These are phyloP conservation scores for Anacardium occidentale DNA, from an alignment of 345 rosid genomes.

Conservation along the genomic window DNA sequence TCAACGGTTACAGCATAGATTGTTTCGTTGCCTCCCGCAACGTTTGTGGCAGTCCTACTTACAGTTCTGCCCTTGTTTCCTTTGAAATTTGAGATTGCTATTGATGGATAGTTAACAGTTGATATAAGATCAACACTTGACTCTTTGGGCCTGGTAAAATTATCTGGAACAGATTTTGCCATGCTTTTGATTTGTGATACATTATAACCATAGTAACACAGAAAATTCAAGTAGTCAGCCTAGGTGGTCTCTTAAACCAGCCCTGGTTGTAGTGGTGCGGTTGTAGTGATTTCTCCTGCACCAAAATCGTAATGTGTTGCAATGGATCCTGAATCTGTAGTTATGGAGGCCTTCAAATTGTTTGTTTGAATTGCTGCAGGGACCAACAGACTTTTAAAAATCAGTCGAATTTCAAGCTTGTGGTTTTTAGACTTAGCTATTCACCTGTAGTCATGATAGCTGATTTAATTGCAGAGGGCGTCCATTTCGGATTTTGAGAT, in stretches of 20 bases:
- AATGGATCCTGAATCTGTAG: conserved; percentile 50
- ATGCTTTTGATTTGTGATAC: conserved; percentile 40
- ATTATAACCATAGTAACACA: conserved; percentile 60
- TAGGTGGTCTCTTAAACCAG: conserved; percentile 61
- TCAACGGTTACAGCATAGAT: conserved; percentile 36
- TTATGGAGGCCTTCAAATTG: conserved; percentile 50
- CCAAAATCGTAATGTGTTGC: conserved; percentile 69
- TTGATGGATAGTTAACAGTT: conserved; percentile 74
- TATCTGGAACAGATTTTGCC: conserved; percentile 36
- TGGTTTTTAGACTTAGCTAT: conserved; percentile 1
- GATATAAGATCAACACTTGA: conserved; percentile 46
- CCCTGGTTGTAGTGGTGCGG: conserved; percentile 55
- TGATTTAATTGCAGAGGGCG: conserved; percentile 68
- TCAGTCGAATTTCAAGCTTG: not conserved
- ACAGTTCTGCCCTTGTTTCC: conserved; percentile 38
- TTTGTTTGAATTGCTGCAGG: conserved; percentile 56
- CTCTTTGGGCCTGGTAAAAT: conserved; percentile 53
- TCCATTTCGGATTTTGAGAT: conserved; percentile 55
- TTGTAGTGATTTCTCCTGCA: conserved; percentile 62
- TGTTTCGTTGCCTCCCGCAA: conserved; percentile 48
- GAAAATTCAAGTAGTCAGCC: conserved; percentile 68
- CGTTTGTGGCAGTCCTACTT: conserved; percentile 60
- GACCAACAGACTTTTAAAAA: not conserved
- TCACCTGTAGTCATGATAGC: conserved; percentile 86
- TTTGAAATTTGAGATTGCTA: conserved; percentile 46